Percentiles rank a stretch among this genome's conserved stretches.
phyloP scores from a whole-genome alignment of 1,284 basidiomycete genomes.

The Fomitopsis pinicola region DNA sequence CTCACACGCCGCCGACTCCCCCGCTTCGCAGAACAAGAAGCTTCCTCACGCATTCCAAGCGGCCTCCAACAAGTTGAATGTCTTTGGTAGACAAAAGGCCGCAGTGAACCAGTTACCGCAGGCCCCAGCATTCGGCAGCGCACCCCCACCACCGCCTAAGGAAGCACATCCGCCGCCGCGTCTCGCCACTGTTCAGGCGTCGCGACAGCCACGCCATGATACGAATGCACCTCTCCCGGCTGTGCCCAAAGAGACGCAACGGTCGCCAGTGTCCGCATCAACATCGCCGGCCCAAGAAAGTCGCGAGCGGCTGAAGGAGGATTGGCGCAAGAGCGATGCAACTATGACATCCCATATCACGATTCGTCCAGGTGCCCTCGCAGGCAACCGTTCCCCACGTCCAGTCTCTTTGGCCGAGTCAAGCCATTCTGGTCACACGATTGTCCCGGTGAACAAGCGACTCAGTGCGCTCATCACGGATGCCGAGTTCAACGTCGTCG shows the following conservation, averaged over 20 bases:
- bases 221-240: slow-evolving; percentile 23
- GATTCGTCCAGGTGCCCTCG: slow-evolving; percentile 49
- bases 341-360: slow-evolving; percentile 65
- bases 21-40: slow-evolving; percentile 17
- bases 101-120: slow-evolving; percentile 9
- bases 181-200: slow-evolving; percentile 4
- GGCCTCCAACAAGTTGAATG: slow-evolving; percentile 30
- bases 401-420: slow-evolving; percentile 75
- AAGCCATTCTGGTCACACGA: slow-evolving; percentile 63
- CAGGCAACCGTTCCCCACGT: slow-evolving; percentile 49
- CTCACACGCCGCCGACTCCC: not conserved
- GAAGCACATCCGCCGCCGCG: slow-evolving; percentile 22
- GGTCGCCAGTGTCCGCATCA: slow-evolving; percentile 25
- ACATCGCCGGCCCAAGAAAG: slow-evolving; percentile 31
- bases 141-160: slow-evolving; percentile 30
- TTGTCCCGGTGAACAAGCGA: slow-evolving; percentile 58
- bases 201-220: slow-evolving; percentile 9
- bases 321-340: slow-evolving; percentile 71
- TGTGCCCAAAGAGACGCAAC: slow-evolving; percentile 29
- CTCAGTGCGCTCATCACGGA: slow-evolving; percentile 65
- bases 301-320: slow-evolving; percentile 45
- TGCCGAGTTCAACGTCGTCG: slow-evolving; percentile 45
- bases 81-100: slow-evolving; percentile 31
- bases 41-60: slow-evolving; percentile 25
- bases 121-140: slow-evolving; percentile 14